Conservation (phyloP, 164 flowering plant genomes). For the Taxillus chinensis region DNA sequence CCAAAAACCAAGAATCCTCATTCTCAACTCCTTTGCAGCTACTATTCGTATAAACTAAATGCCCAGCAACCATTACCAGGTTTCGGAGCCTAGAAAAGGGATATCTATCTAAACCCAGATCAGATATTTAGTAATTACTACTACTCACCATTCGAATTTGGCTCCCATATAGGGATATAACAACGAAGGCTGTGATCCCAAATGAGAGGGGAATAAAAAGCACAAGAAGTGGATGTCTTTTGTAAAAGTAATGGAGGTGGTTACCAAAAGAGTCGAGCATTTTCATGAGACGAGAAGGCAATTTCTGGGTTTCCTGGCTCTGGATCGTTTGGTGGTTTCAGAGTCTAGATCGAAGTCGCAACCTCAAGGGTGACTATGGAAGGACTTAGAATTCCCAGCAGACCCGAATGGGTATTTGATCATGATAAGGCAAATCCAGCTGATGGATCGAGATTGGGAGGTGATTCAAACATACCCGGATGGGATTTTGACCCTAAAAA, state of each 20-base stretch:
- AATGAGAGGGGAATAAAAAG: slow-evolving; percentile 50
- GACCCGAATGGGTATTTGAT: slow-evolving; percentile 36
- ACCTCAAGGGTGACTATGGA: slow-evolving; percentile 55
- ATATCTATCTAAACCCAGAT: slow-evolving; percentile 20
- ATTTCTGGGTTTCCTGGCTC: slow-evolving; percentile 45
- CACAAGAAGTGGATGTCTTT: slow-evolving; percentile 53
- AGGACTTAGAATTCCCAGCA: slow-evolving; percentile 63
- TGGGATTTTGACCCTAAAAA: not conserved
- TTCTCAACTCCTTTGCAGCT: slow-evolving; percentile 68
- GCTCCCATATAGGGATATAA: slow-evolving; percentile 45
- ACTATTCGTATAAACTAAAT: slow-evolving; percentile 85
- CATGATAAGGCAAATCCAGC: slow-evolving; percentile 37
- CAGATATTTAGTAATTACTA: slow-evolving; percentile 17
- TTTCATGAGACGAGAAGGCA: slow-evolving; percentile 16
- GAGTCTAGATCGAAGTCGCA: slow-evolving; percentile 87
- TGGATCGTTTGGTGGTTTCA: too few species aligned
- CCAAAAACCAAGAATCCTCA: slow-evolving; percentile 91
- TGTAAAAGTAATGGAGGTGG: slow-evolving; percentile 42
- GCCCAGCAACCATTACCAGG: slow-evolving; percentile 98
- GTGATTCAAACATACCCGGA: slow-evolving; percentile 17
- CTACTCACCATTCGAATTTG: slow-evolving; percentile 17
- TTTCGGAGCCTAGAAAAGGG: slow-evolving; percentile 55
- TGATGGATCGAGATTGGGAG: not conserved
- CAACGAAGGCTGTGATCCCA: slow-evolving; percentile 42
- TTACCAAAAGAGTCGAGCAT: slow-evolving; percentile 53